phyloP scores from a whole-genome alignment of 805 yeast species.

The Yarrowia sp. region DNA sequence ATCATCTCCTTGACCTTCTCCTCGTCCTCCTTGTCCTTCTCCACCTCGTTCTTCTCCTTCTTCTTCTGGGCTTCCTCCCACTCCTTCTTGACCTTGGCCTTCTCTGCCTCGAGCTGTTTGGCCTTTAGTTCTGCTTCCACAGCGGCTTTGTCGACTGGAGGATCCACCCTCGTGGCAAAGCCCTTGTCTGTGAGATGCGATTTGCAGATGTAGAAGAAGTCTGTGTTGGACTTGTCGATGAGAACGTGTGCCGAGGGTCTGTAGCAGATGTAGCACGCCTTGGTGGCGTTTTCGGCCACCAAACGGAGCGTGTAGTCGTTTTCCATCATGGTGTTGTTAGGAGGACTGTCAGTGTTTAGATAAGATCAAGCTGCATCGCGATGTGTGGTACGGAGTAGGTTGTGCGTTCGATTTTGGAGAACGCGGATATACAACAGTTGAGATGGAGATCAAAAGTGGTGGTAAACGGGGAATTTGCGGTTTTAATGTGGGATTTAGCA shows the following conservation, averaged over 20 bases:
- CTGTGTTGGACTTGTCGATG: conserved; percentile 42
- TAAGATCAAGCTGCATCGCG: neutral
- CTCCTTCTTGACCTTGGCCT: conserved; percentile 37
- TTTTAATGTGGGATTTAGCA: too few species aligned
- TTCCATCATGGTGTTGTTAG: neutral
- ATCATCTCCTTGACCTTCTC: conserved; percentile 30
- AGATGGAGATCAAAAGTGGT: too few species aligned
- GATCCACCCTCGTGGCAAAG: conserved; percentile 47
- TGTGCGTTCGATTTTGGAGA: neutral
- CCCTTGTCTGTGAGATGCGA: conserved; percentile 49
- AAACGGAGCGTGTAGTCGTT: conserved; percentile 48
- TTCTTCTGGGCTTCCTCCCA: conserved; percentile 36
- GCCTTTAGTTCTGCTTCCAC: conserved; percentile 33
- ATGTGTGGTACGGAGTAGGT: neutral
- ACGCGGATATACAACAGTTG: too few species aligned
- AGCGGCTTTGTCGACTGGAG: conserved; percentile 34
- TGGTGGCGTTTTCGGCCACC: conserved; percentile 47
- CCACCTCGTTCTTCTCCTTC: conserved; percentile 27
- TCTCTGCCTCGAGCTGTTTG: conserved; percentile 36
- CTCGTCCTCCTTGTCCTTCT: conserved; percentile 27
- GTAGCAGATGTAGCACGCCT: conserved; percentile 54
- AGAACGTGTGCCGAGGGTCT: conserved; percentile 52
- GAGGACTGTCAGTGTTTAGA: neutral
- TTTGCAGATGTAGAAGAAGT: conserved; percentile 54
- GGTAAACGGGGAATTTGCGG: too few species aligned